Evolutionary conservation across 768 basidiomycete species (phyloP), one percentile per base, ranked within the genome.

Genomic region (Leccinum obscurum): DNA sequence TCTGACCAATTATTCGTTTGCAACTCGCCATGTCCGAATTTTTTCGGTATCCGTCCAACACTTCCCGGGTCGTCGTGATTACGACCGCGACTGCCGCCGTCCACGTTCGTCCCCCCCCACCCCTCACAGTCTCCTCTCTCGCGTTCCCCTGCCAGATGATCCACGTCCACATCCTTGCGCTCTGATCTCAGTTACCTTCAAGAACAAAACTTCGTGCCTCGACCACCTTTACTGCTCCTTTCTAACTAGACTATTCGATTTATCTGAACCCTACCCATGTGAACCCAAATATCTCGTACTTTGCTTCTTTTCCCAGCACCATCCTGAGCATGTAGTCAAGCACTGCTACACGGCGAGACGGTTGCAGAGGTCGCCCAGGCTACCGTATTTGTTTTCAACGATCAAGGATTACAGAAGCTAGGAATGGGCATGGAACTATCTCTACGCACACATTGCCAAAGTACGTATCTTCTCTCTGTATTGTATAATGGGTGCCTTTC

Each of bases 341-440:
- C 66, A 96, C 97, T 53, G 95, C 96, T 8, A 95, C 95, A 11
- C 85, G 97, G 62, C 86, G 89, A 95, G 74, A 97, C 93, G 77
- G 93, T 99, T 58, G 93, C 95, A 3, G 94, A 98, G 74, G 94
- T 98, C 62, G 86, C 87, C 3, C 97, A 99, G 73, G 88, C 95
- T 2, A 82, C 85, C 15, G 93, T 92, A 37, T 98, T 98, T 66
- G 94, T 97, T 66, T 98, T 98, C 82, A 98, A 96, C 46, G 96
- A 96, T 32, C 96, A 98, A 73, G 96, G 96, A 57, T 98, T 95
- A 6, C 96, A 98, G 73, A 96, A 98, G 76, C 88, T 89, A 51
- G 94, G 96, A 20, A 98, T 99, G 97, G 97, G 97, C 20, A 98
- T 99, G 95, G 95, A 98, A 65, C 84, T 99, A 2, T 99, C 30